Evolutionary conservation across 2,329 filamentous ascomycete genomes (phyloP), one percentile per base, ranked within the genome.

Genomic region (Chaetomiaceae sp.): DNA sequence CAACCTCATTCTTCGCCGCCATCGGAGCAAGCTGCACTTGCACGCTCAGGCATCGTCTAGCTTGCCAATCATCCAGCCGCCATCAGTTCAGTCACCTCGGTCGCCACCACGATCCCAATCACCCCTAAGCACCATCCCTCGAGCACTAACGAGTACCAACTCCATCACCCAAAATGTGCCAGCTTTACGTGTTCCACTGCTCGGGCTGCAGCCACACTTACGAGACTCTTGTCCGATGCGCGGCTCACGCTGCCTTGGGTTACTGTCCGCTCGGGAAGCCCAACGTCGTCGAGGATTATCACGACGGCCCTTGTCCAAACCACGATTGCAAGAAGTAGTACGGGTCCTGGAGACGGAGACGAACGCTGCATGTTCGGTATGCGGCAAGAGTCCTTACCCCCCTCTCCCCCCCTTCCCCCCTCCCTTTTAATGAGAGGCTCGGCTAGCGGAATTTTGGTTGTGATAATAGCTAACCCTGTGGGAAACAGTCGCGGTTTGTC

Each of bases 151-250:
- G 13, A 13, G 12, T 10, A 31, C 12, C 23, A 16, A 23, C 30
- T 2, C 5, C 31, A 44, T 27, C 17, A 3, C 10, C 14, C 50
- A 45, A 20, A 13, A 53, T 53, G 50, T 53, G 50, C 50, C 42
- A n/a, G 17, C 3, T 48, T 9, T 48, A 41, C 21, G 17, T 20
- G 14, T 52, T 52, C 34, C 16, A 25, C 45, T 49, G 40, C 35
- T 8, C 7, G 5, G 14, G 3, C 10, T 53, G 50, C 41, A 37
- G 45, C 17, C 50, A 53, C 27, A 10, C 23, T 34, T 14, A 5
- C n/a, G 45, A 49, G 19, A 38, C 41, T 13, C 10, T 48, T 2
- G 45, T 48, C 16, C 27, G 10, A 19, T 35, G 45, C 20, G 45
- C 42, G 6, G 21, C 14, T 17, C 31, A 45, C 10, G 17, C 33